Conservation (phyloP, 345 rosid species). For the Streptanthus diversifolius region DNA sequence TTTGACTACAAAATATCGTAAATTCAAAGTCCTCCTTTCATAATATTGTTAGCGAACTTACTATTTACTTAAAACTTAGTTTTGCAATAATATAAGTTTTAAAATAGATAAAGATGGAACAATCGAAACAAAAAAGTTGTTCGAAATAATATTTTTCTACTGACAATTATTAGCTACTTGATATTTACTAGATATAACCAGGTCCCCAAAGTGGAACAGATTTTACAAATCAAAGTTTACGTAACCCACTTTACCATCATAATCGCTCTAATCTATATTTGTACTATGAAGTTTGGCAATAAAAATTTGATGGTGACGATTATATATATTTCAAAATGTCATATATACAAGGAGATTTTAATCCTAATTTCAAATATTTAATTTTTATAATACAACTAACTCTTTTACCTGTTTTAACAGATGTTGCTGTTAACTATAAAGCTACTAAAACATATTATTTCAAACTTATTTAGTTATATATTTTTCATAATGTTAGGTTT, state of each 20-base stretch:
- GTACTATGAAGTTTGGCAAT: neutral
- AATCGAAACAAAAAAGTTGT: neutral
- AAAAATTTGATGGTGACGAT: too few species aligned
- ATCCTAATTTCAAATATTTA: neutral
- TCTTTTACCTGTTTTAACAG: neutral
- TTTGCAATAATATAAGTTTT: neutral
- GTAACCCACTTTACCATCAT: too few species aligned
- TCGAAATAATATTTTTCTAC: neutral
- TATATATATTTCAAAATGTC: neutral
- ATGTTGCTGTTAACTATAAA: too few species aligned
- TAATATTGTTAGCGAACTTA: neutral
- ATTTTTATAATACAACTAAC: neutral
- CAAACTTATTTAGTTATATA: neutral
- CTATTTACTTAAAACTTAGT: neutral
- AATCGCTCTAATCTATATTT: neutral
- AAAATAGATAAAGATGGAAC: neutral
- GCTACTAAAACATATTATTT: neutral
- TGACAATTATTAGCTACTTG: neutral
- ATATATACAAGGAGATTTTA: neutral
- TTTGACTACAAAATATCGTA: constrained; percentile 4
- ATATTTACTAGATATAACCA: neutral
- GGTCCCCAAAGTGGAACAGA: neutral
- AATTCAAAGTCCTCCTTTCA: neutral
- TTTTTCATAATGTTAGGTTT: neutral
- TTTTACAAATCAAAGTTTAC: neutral